These are phyloP conservation scores for Jimgerdemannia flammicorona DNA, from an alignment of 192 early-diverging fungal species.

Conservation along the genomic window DNA sequence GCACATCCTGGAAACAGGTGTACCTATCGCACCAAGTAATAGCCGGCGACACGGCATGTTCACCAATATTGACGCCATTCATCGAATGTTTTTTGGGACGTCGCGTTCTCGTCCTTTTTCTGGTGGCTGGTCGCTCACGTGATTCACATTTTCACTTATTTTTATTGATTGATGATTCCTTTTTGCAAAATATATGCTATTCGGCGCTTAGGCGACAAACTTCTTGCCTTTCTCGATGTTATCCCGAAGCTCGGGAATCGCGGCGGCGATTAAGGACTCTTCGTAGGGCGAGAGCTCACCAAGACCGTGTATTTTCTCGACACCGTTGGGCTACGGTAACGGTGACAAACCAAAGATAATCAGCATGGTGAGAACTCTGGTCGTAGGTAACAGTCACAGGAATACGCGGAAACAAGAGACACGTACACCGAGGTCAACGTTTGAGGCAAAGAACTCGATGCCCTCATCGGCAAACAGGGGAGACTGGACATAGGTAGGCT, in stretches of 20 bases:
- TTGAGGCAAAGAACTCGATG: constrained; percentile 74
- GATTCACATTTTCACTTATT: too few species aligned
- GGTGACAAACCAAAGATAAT: not conserved
- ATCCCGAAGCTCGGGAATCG: constrained; percentile 86
- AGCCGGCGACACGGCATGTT: too few species aligned
- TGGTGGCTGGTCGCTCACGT: too few species aligned
- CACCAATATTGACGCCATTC: too few species aligned
- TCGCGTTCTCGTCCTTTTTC: too few species aligned
- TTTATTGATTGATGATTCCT: too few species aligned
- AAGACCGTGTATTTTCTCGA: constrained; percentile 81
- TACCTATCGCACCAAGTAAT: too few species aligned
- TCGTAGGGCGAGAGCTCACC: constrained; percentile 80
- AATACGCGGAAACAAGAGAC: not conserved
- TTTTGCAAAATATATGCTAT: too few species aligned
- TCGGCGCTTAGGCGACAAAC: not conserved
- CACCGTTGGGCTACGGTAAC: constrained; percentile 56
- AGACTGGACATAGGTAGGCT: constrained; percentile 83
- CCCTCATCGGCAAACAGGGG: constrained; percentile 57
- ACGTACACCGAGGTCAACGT: constrained; percentile 66
- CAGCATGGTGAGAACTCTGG: not conserved
- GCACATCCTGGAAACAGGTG: too few species aligned
- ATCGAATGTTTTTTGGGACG: too few species aligned
- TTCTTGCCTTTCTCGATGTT: constrained; percentile 86
- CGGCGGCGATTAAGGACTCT: constrained; percentile 76
- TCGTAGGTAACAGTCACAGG: constrained; percentile 3